phyloP scores from a whole-genome alignment of 2,329 filamentous ascomycete species.

The Alternaria atra region DNA sequence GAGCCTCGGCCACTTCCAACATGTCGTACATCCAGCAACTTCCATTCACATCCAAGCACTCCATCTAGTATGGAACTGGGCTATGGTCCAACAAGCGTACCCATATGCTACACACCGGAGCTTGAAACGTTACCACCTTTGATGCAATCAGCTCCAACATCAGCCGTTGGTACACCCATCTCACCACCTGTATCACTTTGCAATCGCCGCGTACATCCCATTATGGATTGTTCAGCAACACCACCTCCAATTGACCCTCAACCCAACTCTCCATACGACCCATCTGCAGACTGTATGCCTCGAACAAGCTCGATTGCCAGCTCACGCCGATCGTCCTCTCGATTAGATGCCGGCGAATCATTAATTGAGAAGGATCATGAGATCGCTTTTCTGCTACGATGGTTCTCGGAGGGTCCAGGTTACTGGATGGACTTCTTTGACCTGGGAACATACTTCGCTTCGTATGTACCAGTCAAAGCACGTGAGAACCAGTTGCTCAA shows the following conservation, averaged over 20 bases:
- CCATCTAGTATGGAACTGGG: slow-evolving; percentile 61
- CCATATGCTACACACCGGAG: slow-evolving; percentile 41
- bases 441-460: slow-evolving; percentile 67
- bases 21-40: slow-evolving; percentile 40
- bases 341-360: slow-evolving; percentile 31
- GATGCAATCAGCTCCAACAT: slow-evolving; percentile 44
- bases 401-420: slow-evolving; percentile 68
- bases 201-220: slow-evolving; percentile 64
- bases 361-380: slow-evolving; percentile 61
- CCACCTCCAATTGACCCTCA: slow-evolving; percentile 49
- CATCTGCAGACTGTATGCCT: slow-evolving; percentile 35
- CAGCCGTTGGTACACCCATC: slow-evolving; percentile 41
- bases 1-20: slow-evolving; percentile 36
- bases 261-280: slow-evolving; percentile 43
- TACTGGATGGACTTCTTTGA: slow-evolving; percentile 69
- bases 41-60: slow-evolving; percentile 41
- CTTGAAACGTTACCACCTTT: slow-evolving; percentile 39
- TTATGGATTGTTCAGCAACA: slow-evolving; percentile 53
- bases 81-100: slow-evolving; percentile 57
- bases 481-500: slow-evolving; percentile 59
- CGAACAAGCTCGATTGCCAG: slow-evolving; percentile 37
- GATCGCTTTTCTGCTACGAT: slow-evolving; percentile 66
- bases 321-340: slow-evolving; percentile 37
- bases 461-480: slow-evolving; percentile 67
- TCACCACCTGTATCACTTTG: slow-evolving; percentile 58